Evolutionary conservation across 1,284 basidiomycete species (phyloP).

Genomic region (Athelia sp.): DNA sequence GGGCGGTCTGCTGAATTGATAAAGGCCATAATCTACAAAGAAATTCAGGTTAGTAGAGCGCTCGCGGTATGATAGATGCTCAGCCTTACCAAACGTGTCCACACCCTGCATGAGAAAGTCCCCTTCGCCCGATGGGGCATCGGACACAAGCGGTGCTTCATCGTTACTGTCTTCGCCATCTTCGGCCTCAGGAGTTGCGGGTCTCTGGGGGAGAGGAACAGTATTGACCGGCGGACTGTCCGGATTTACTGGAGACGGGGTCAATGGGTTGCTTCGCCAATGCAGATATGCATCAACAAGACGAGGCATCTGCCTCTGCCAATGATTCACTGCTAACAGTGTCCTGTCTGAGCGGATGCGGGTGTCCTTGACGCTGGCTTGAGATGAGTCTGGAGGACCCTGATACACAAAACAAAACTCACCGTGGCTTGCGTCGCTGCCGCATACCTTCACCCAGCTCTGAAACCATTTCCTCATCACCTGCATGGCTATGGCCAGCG

Average conservation of each 20-base stretch:
- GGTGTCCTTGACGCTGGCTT: constrained; percentile 3
- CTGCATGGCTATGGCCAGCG: constrained; percentile 7
- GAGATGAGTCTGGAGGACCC: not conserved
- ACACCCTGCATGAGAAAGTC: constrained; percentile 3
- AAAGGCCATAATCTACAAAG: not conserved
- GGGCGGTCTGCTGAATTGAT: not conserved
- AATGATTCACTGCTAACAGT: constrained; percentile 1
- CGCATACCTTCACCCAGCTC: constrained; percentile 3
- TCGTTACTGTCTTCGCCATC: too few species aligned
- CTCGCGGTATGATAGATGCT: not conserved
- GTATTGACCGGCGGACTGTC: not conserved
- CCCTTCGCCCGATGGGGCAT: not conserved
- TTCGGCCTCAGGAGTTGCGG: not conserved
- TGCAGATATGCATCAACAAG: constrained; percentile 11
- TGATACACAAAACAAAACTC: not conserved
- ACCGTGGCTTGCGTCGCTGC: not conserved
- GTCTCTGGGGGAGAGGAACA: not conserved
- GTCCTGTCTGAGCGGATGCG: constrained; percentile 9
- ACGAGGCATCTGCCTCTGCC: constrained; percentile 6
- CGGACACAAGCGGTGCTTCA: not conserved
- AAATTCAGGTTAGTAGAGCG: not conserved
- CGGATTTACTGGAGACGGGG: not conserved
- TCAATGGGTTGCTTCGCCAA: constrained; percentile 8
- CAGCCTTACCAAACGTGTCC: constrained; percentile 6
- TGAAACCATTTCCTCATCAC: constrained; percentile 4